Conservation (phyloP, 441 rosid genomes). For the Croton laevigatus region DNA sequence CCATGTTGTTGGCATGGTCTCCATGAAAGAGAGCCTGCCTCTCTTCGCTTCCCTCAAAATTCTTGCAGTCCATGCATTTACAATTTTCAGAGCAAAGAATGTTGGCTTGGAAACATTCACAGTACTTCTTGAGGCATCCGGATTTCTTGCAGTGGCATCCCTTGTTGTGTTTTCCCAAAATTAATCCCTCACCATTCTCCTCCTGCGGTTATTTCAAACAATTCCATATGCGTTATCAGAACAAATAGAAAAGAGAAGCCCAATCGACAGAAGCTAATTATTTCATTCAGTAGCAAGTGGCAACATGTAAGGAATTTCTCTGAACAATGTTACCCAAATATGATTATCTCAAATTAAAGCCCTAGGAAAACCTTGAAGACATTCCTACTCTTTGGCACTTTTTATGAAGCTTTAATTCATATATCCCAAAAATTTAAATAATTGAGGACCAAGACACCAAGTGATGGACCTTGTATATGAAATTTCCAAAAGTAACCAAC, state of each 20-base stretch:
- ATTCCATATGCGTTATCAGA: slow-evolving; percentile 7
- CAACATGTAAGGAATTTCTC: not conserved
- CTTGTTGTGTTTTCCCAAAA: slow-evolving; percentile 79
- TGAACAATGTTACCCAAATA: not conserved
- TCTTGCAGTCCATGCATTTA: slow-evolving; percentile 93
- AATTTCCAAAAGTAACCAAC: not conserved
- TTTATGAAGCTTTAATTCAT: not conserved
- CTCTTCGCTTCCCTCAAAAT: slow-evolving; percentile 91
- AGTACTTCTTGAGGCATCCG: slow-evolving; percentile 94
- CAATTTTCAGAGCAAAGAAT: slow-evolving; percentile 92
- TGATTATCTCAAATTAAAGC: not conserved
- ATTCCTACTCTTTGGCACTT: not conserved
- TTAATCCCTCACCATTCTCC: slow-evolving; percentile 51
- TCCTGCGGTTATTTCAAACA: slow-evolving; percentile 45
- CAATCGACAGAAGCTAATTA: slow-evolving; percentile 1
- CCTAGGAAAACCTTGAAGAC: not conserved
- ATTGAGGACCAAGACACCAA: not conserved
- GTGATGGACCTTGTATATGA: not conserved
- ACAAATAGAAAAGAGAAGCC: not conserved
- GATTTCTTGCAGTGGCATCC: slow-evolving; percentile 96
- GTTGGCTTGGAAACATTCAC: slow-evolving; percentile 94
- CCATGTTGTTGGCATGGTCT: slow-evolving; percentile 61
- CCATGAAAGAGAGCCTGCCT: slow-evolving; percentile 66
- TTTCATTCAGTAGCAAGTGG: not conserved
- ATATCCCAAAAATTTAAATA: not conserved